A percentile compares a stretch with the other conserved stretches of the same genome.
Evolutionary conservation across 352 stramenopile species (phyloP).

Genomic region (Phytophthora multivora): DNA sequence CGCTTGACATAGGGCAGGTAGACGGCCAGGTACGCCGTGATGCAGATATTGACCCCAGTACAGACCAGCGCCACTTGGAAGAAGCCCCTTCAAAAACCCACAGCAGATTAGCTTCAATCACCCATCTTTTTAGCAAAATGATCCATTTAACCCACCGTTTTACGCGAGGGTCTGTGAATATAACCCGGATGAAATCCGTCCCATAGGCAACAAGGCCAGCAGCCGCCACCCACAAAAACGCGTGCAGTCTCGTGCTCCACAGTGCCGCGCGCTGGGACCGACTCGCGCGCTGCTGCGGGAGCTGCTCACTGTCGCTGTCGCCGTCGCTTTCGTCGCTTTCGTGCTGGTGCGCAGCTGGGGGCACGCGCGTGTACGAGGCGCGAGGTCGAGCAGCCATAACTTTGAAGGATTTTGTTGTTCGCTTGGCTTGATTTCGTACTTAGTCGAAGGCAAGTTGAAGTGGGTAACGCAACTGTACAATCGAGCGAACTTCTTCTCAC

Average conservation of each 20-base stretch:
- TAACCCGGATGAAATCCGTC: constrained; percentile 75
- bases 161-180: constrained; percentile 65
- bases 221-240: constrained; percentile 71
- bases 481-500: constrained; percentile 7
- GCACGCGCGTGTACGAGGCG: constrained; percentile 50
- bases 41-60: constrained; percentile 84
- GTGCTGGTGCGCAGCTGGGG: constrained; percentile 42
- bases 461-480: not conserved
- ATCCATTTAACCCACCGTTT: constrained; percentile 24
- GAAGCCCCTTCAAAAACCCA: constrained; percentile 56
- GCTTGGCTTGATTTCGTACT: constrained; percentile 12
- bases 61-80: constrained; percentile 82
- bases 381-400: constrained; percentile 43
- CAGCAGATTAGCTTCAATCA: constrained; percentile 3
- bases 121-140: no score
- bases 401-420: not conserved
- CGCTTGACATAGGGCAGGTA: constrained; percentile 88
- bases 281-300: constrained; percentile 18
- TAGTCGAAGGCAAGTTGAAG: constrained; percentile 14
- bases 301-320: constrained; percentile 37
- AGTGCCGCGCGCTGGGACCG: constrained; percentile 52
- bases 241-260: constrained; percentile 79
- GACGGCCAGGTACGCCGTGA: constrained; percentile 86
- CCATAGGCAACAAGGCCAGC: constrained; percentile 59
- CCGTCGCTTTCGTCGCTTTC: constrained; percentile 32